Evolutionary conservation across 257 asterid species (phyloP), one percentile per base, ranked within the genome.

Genomic region (Orobanche coerulescens): DNA sequence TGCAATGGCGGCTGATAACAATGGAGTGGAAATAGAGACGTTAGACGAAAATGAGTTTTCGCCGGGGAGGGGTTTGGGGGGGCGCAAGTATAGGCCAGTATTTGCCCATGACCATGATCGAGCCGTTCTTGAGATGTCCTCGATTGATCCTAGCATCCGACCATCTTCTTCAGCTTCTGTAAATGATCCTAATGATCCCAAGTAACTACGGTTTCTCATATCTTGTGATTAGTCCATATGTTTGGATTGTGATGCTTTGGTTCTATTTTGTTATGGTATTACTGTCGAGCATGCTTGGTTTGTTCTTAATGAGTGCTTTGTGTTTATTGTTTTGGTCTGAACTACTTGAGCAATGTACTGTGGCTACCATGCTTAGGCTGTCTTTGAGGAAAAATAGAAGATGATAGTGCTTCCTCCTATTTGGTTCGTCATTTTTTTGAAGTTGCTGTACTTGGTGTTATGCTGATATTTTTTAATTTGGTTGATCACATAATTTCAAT

Each of bases 91-190:
- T 77, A 71, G 78, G 48, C 89, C 94, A 14, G 89, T 84, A 1
- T 81, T 82, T 66, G 94, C 94, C 6, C 83, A 84, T 51, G 87
- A 84, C 62, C 58, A 72, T 25, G 85, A 84, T 78, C 86, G 85
- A 25, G 94, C 90, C 46, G 82, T 79, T 40, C 66, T 82, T 8
- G 89, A 84, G 80, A 84, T 84, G 87, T 74, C 94, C 20, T 74
- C 87, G 10, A 67, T 82, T 62, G 83, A 80, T 69, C 94, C 84
- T 9, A 61, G 56, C 55, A 63, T 61, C 42, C 60, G 37, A 40
- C 73, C 74, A 15, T 75, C 88, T 63, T 78, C 85, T 13, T 72
- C 85, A 28, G 74, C 67, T 61, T 68, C 82, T 16, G 59, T 58
- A 15, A 59, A 62, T 26, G 20, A 33, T 31, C 71, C 64, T 13